Conservation (phyloP, 345 rosid species). For the Hypericum androsaemum region DNA sequence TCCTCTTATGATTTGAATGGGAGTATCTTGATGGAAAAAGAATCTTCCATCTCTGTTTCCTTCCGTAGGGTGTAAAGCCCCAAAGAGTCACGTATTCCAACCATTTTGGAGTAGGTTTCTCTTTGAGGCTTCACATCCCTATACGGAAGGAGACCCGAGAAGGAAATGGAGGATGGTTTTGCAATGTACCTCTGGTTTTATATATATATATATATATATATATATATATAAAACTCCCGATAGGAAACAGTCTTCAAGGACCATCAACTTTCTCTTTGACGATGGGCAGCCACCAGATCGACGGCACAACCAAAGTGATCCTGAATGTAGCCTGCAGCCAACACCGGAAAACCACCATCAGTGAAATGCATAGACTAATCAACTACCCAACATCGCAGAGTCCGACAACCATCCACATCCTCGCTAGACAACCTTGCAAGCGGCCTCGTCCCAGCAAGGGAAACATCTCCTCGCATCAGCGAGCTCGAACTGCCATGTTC, state of each 20-base stretch:
- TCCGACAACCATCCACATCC: too few relatives aligned
- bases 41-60: too few relatives aligned
- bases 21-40: too few relatives aligned
- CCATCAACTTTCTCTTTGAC: conserved; percentile 68
- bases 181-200: too few relatives aligned
- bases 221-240: conserved; percentile 78
- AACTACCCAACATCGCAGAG: neutral
- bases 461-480: conserved; percentile 92
- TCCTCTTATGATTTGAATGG: too few relatives aligned
- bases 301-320: conserved; percentile 77
- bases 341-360: conserved; percentile 3
- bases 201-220: too few relatives aligned
- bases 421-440: conserved; percentile 57
- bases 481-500: conserved; percentile 98
- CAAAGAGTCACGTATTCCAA: too few relatives aligned
- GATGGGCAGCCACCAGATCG: conserved; percentile 83
- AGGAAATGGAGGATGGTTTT: too few relatives aligned
- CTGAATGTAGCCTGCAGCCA: conserved; percentile 72
- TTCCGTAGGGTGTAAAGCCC: too few relatives aligned
- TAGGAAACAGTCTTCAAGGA: conserved; percentile 49
- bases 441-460: conserved; percentile 99
- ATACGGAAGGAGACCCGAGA: too few relatives aligned
- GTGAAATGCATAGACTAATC: neutral
- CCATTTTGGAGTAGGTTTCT: too few relatives aligned
- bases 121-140: too few relatives aligned